Evolutionary conservation across 2,329 filamentous ascomycete genomes (phyloP).

Genomic region (Dryadomyces sulphureus): DNA sequence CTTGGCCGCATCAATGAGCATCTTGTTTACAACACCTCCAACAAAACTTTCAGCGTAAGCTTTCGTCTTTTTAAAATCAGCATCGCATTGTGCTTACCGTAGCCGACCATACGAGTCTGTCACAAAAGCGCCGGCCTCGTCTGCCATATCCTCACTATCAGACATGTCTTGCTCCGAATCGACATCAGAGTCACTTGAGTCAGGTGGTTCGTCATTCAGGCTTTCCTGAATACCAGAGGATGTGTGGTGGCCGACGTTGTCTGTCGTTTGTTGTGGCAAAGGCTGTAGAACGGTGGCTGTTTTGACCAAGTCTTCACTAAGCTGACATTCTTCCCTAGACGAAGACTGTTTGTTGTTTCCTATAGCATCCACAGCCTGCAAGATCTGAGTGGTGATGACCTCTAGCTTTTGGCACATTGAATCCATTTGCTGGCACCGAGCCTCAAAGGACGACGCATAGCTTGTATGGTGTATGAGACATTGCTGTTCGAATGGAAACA

Average conservation of each 20-base stretch:
- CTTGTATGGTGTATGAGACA: too few relatives aligned
- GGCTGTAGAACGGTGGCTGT: not conserved
- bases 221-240: too few relatives aligned
- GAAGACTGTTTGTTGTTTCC: not conserved
- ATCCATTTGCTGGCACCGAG: constrained; percentile 14
- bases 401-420: constrained; percentile 14
- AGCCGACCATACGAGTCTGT: constrained; percentile 15
- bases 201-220: not conserved
- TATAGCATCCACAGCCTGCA: not conserved
- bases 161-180: constrained; percentile 1
- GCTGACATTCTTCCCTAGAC: not conserved
- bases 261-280: not conserved
- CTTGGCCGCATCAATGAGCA: constrained; percentile 16
- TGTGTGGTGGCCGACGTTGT: not conserved
- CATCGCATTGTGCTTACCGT: constrained; percentile 7
- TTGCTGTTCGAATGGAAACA: not conserved
- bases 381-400: constrained; percentile 4
- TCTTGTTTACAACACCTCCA: constrained; percentile 14
- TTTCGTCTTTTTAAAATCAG: not conserved
- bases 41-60: constrained; percentile 8
- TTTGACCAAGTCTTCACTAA: not conserved
- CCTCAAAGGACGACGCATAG: constrained; percentile 12
- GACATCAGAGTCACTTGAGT: not conserved
- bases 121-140: constrained; percentile 12
- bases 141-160: constrained; percentile 3